Evolutionary conservation across 495 filamentous ascomycete species (phyloP), one percentile per base, ranked within the genome.

Genomic region (Niebla homalea): DNA sequence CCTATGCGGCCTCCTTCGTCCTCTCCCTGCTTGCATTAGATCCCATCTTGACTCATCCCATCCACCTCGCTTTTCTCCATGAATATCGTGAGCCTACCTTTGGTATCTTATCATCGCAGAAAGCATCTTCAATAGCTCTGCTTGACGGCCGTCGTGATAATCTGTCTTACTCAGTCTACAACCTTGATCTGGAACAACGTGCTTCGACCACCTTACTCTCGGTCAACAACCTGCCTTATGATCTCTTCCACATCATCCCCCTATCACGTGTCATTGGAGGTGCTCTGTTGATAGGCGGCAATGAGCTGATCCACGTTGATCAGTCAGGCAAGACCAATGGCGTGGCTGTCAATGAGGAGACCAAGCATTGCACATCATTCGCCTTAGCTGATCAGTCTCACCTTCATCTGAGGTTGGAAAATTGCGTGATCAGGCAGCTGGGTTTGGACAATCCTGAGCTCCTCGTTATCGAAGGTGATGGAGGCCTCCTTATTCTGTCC

Each of bases 21-120:
- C 71, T 94, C 50, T 81, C 87, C 45, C 69, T 94, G 62, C 83
- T 87, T 47, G 77, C 84, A 57, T 73, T 99, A 63, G 90, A 99
- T 59, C 85, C 89, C 56, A 80, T 75, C 50, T 74, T 97, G 51
- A 76, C 84, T 43, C 83, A 94, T 66, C 87, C 89, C 38, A 82
- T 94, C 62, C 87, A 92, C 57, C 75, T 99, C 58, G 80, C 85
- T 36, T 99, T 99, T 65, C 73, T 99, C 52, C 78, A 96, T 70
- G 90, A 96, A 68, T 99, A 97, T 64, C 82, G 92, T 52, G 92
- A 95, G 66, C 92, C 92, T 22, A 96, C 92, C 1, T 94, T 99
- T 67, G 92, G 92, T 35, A 87, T 98, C 54, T 67, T 98, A 39
- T 93, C 87, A 49, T 83, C 87, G 1, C 78, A 80, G 44, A 66